Evolutionary conservation across 2,329 filamentous ascomycete species (phyloP).

Genomic region (Aaosphaeria arxii): DNA sequence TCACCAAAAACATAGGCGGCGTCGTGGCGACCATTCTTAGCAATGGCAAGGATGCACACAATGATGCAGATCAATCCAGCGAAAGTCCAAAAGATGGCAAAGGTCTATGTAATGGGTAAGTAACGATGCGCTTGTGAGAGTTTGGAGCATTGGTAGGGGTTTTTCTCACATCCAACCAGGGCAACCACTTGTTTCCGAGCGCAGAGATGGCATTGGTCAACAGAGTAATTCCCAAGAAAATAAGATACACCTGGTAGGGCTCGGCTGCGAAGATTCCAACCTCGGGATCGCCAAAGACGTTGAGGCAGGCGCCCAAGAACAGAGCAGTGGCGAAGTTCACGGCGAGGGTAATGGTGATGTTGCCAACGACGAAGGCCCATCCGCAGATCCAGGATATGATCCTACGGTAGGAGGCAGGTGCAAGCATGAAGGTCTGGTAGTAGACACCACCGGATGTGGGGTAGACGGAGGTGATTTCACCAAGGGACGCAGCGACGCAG

Average conservation of each 20-base stretch:
- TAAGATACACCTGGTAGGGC: slow-evolving; percentile 47
- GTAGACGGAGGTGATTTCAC: slow-evolving; percentile 73
- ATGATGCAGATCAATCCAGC: slow-evolving; percentile 65
- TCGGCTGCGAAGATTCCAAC: slow-evolving; percentile 44
- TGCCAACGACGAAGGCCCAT: slow-evolving; percentile 75
- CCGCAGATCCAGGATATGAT: slow-evolving; percentile 69
- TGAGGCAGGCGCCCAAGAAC: slow-evolving; percentile 55
- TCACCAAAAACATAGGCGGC: slow-evolving; percentile 65
- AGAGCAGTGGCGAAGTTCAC: slow-evolving; percentile 70
- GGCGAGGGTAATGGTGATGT: slow-evolving; percentile 79
- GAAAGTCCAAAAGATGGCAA: slow-evolving; percentile 74
- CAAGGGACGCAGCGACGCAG: slow-evolving; percentile 65
- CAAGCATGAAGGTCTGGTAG: slow-evolving; percentile 75
- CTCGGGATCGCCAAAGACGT: slow-evolving; percentile 48
- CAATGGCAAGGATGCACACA: slow-evolving; percentile 61
- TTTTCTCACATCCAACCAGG: slow-evolving; percentile 62
- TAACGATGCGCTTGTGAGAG: slow-evolving; percentile 8
- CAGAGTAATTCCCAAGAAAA: slow-evolving; percentile 50
- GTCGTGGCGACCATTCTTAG: slow-evolving; percentile 64
- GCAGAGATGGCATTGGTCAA: slow-evolving; percentile 51
- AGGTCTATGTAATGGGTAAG: slow-evolving; percentile 51
- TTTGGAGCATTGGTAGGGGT: slow-evolving; percentile 15
- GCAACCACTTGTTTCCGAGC: slow-evolving; percentile 53
- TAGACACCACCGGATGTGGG: slow-evolving; percentile 77
- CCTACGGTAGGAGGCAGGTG: slow-evolving; percentile 58